Evolutionary conservation across 31 red algal genomes (phyloP).

Genomic region (Odonthalia washingtoniensis): DNA sequence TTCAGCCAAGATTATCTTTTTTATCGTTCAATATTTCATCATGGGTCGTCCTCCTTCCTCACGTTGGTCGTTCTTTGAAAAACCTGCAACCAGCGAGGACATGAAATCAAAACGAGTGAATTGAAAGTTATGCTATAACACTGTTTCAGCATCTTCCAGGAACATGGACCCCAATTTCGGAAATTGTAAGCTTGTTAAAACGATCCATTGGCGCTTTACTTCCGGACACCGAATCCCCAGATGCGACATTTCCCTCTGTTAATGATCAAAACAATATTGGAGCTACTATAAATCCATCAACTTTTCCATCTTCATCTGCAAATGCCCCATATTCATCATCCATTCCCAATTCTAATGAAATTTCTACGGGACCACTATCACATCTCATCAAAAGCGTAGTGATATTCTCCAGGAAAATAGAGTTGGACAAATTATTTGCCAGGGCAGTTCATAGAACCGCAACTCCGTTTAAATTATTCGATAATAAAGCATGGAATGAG

Average conservation of each 20-base stretch:
- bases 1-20: too few relatives aligned
- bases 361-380: neutral
- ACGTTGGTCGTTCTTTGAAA: too few relatives aligned
- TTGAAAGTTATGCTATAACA: conserved; percentile 32
- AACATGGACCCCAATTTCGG: conserved; percentile 35
- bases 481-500: conserved; percentile 2
- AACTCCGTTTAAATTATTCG: conserved; percentile 14
- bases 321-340: too few relatives aligned
- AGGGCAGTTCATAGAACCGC: conserved; percentile 38
- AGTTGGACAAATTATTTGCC: conserved; percentile 21
- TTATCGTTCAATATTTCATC: too few relatives aligned
- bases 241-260: neutral
- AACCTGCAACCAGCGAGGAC: too few relatives aligned
- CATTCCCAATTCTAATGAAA: neutral
- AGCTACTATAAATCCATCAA: neutral
- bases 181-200: conserved; percentile 22
- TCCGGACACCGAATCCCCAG: neutral
- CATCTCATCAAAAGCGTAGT: neutral
- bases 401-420: neutral
- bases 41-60: too few relatives aligned
- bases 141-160: conserved; percentile 33
- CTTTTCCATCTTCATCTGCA: too few relatives aligned
- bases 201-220: conserved; percentile 23
- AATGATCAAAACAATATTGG: neutral
- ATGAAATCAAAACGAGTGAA: conserved; percentile 43